Conservation (phyloP, 192 early-diverging fungal genomes). For the Globomyces pollinis-pini region DNA sequence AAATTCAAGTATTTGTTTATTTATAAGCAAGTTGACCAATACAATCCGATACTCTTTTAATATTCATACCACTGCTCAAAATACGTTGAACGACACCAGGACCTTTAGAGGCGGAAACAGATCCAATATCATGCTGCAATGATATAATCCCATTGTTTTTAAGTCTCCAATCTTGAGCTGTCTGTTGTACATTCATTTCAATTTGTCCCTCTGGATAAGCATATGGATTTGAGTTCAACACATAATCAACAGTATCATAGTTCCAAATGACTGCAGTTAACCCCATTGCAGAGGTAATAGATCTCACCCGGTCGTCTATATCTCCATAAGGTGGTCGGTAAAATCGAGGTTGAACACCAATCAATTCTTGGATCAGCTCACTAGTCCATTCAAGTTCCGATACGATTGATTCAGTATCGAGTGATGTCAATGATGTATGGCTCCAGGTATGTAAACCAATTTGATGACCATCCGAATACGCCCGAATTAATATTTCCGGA, state of each 20-base stretch:
- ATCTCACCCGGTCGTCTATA: constrained; percentile 52
- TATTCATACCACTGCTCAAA: no score
- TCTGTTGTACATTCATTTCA: no score
- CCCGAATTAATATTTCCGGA: constrained; percentile 36
- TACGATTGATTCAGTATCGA: constrained; percentile 50
- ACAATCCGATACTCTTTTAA: no score
- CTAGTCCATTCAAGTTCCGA: constrained; percentile 56
- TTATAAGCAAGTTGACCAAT: no score
- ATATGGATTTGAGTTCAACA: neutral
- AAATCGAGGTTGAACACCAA: constrained; percentile 47
- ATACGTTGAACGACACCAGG: no score
- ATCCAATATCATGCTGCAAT: no score
- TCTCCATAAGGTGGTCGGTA: constrained; percentile 64
- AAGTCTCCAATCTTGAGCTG: no score
- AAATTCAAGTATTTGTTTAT: no score
- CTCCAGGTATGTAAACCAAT: constrained; percentile 55
- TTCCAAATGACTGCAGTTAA: constrained; percentile 38
- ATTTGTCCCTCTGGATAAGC: no score
- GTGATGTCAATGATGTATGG: constrained; percentile 42
- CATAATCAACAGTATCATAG: constrained; percentile 28
- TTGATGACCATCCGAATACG: constrained; percentile 44
- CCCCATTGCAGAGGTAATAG: constrained; percentile 46
- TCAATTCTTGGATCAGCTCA: constrained; percentile 33
- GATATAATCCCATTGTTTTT: no score
- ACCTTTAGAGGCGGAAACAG: no score